These are phyloP conservation scores for Ustilago sp. DNA, from an alignment of 1,284 basidiomycete species.

Conservation along the genomic window DNA sequence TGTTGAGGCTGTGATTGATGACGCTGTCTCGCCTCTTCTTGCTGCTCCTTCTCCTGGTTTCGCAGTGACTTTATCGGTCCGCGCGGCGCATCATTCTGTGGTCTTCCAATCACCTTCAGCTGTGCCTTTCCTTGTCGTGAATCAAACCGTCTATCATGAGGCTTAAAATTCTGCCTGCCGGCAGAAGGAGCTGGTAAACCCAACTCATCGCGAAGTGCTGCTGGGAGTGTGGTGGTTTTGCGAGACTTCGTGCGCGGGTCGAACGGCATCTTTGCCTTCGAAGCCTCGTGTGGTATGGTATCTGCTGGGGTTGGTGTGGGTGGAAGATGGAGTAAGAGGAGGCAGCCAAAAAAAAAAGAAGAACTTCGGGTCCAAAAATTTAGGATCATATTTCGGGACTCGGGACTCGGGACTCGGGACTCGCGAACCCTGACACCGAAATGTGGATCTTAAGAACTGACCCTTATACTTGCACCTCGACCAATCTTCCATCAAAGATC, in stretches of 20 bases:
- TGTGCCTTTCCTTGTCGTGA: conserved; percentile 18
- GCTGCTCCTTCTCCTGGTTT: conserved; percentile 46
- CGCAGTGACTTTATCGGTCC: conserved; percentile 44
- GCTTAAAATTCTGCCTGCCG: conserved; percentile 24
- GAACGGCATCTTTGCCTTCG: conserved; percentile 31
- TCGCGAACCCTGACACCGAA: neutral
- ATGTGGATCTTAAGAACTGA: neutral
- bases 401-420: conserved; percentile 14
- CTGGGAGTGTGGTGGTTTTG: conserved; percentile 60
- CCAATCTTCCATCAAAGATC: neutral
- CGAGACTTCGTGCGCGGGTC: conserved; percentile 44
- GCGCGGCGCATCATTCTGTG: conserved; percentile 16
- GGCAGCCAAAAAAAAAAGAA: conserved; percentile 8
- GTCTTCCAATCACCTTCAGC: conserved; percentile 33
- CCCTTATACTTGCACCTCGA: neutral
- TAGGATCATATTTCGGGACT: conserved; percentile 25
- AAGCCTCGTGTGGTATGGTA: neutral
- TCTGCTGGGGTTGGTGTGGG: neutral
- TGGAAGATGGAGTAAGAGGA: neutral
- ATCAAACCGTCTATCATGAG: conserved; percentile 26
- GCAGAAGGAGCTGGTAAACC: conserved; percentile 47
- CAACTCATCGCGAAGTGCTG: conserved; percentile 62
- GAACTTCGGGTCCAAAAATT: conserved; percentile 9
- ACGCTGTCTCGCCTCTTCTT: conserved; percentile 12
- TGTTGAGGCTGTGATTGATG: conserved; percentile 10